phyloP scores from a whole-genome alignment of 768 basidiomycete species.

The Rhizopogon vesiculosus region DNA sequence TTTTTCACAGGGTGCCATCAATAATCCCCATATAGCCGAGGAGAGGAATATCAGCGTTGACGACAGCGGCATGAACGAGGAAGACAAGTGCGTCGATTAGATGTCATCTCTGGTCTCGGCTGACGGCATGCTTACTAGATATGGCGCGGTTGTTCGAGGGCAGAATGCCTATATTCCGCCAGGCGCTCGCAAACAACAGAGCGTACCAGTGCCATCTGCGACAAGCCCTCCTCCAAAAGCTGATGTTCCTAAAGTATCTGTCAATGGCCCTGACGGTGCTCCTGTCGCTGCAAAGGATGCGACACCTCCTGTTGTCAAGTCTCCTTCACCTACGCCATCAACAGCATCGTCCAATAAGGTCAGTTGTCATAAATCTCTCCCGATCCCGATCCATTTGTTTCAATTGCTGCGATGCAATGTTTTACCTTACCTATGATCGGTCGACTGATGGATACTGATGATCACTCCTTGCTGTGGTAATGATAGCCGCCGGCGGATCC shows the following conservation, averaged over 20 bases:
- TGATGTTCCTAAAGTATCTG: conserved; percentile 68
- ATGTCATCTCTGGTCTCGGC: conserved; percentile 89
- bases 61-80: conserved; percentile 81
- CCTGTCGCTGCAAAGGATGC: conserved; percentile 36
- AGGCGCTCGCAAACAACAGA: conserved; percentile 61
- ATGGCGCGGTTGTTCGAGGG: conserved; percentile 86
- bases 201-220: conserved; percentile 7
- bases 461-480: conserved; percentile 2
- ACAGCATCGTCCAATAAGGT: conserved; percentile 48
- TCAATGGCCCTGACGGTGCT: conserved; percentile 77
- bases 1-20: conserved; percentile 46
- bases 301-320: conserved; percentile 46
- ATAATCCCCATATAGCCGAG: conserved; percentile 85
- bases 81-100: conserved; percentile 81
- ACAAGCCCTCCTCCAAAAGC: conserved; percentile 22
- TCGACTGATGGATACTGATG: conserved; percentile 8
- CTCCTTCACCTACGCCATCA: conserved; percentile 61
- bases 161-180: conserved; percentile 94
- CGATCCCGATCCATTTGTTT: conserved; percentile 1
- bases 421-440: conserved; percentile 5
- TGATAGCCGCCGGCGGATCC: conserved; percentile 66
- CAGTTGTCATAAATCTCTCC: conserved; percentile 6
- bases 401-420: background rate
- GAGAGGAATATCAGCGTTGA: conserved; percentile 68
- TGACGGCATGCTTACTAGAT: conserved; percentile 82